A percentile compares a stretch with the other conserved stretches of the same genome.
Evolutionary conservation across 495 filamentous ascomycete species (phyloP).

Genomic region (Cetradonia linearis): DNA sequence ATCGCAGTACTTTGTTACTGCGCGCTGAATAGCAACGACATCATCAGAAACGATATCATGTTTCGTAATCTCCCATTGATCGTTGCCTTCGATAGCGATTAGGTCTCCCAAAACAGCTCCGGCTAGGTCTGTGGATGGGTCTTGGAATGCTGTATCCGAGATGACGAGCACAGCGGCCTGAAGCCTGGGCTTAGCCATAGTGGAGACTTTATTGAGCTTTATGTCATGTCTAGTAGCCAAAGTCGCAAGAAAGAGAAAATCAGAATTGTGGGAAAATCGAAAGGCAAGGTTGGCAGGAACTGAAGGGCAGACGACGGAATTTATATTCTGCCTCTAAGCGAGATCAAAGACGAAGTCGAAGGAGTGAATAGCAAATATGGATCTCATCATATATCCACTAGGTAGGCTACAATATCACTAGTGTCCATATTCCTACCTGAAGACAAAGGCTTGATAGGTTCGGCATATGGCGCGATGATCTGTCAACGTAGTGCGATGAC

Average conservation of each 20-base stretch:
- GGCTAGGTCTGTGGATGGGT: slow-evolving; percentile 70
- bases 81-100: slow-evolving; percentile 51
- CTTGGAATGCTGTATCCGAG: slow-evolving; percentile 81
- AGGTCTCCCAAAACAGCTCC: slow-evolving; percentile 52
- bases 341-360: background rate
- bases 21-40: slow-evolving; percentile 58
- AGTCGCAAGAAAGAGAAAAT: background rate
- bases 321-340: background rate
- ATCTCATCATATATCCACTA: slow-evolving; percentile 2
- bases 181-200: slow-evolving; percentile 35
- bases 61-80: slow-evolving; percentile 57
- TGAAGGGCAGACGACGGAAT: background rate
- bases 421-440: background rate
- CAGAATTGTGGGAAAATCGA: background rate
- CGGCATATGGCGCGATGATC: no score
- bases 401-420: background rate
- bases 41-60: slow-evolving; percentile 75
- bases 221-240: background rate
- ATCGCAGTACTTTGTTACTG: slow-evolving; percentile 57
- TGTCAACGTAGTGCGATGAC: background rate
- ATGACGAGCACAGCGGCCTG: slow-evolving; percentile 73
- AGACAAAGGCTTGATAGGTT: background rate
- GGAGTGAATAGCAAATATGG: background rate
- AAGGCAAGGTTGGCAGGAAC: background rate
- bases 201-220: background rate